A percentile compares a stretch with the other conserved stretches of the same genome.
Evolutionary conservation across 176 grass and related monocot genomes (phyloP).

Genomic region (Phragmites australis): DNA sequence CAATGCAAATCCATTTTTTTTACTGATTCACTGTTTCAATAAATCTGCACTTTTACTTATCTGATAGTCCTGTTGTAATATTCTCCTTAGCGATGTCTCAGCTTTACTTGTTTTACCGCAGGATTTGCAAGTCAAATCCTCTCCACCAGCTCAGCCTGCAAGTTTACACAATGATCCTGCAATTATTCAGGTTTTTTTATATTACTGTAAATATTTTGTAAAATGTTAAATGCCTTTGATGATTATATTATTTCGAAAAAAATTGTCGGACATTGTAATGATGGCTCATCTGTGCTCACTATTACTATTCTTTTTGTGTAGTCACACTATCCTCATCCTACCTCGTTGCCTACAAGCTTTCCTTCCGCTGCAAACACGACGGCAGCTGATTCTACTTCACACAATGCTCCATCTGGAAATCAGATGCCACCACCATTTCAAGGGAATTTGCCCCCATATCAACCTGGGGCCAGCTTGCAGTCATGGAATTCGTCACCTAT

Average conservation of each 20-base stretch:
- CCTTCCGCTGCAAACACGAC: conserved; percentile 60
- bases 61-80: background rate
- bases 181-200: conserved; percentile 65
- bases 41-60: background rate
- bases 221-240: conserved; percentile 7
- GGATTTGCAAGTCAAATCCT: conserved; percentile 95
- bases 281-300: conserved; percentile 16
- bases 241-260: conserved; percentile 16
- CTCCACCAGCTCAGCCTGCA: conserved; percentile 63
- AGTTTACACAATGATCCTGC: conserved; percentile 79
- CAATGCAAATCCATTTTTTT: background rate
- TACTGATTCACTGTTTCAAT: background rate
- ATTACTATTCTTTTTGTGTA: conserved; percentile 42
- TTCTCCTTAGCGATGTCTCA: conserved; percentile 7
- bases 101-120: conserved; percentile 44
- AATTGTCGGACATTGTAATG: conserved; percentile 10
- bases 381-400: conserved; percentile 42
- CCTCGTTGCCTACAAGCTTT: conserved; percentile 47
- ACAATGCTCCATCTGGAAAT: conserved; percentile 50
- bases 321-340: conserved; percentile 75
- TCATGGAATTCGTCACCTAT: conserved; percentile 60
- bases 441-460: conserved; percentile 69
- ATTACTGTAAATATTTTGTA: background rate
- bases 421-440: conserved; percentile 67
- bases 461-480: conserved; percentile 61